These are phyloP conservation scores for Camptophora hylomeconis DNA, from an alignment of 2,329 filamentous ascomycete genomes.

Conservation along the genomic window DNA sequence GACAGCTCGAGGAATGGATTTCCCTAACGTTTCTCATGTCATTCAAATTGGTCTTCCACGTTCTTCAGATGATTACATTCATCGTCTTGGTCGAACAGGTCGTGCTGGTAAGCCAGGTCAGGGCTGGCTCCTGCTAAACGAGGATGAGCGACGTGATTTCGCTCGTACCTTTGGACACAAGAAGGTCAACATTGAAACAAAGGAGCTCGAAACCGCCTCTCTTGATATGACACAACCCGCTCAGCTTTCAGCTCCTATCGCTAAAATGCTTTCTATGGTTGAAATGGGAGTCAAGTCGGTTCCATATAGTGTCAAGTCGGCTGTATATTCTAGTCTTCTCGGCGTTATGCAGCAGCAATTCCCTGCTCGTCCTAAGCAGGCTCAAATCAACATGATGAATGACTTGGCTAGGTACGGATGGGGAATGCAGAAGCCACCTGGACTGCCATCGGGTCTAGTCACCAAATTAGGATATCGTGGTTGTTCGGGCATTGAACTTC, in stretches of 20 bases:
- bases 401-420: slow-evolving; percentile 33
- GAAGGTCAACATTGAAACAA: slow-evolving; percentile 37
- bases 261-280: slow-evolving; percentile 23
- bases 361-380: slow-evolving; percentile 21
- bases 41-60: slow-evolving; percentile 38
- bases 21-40: slow-evolving; percentile 37
- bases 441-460: slow-evolving; percentile 15
- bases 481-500: slow-evolving; percentile 17
- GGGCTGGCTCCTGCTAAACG: slow-evolving; percentile 46
- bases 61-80: slow-evolving; percentile 34
- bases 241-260: slow-evolving; percentile 17
- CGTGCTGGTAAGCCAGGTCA: slow-evolving; percentile 43
- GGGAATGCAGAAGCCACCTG: slow-evolving; percentile 31
- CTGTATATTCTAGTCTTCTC: slow-evolving; percentile 21
- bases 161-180: slow-evolving; percentile 38
- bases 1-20: slow-evolving; percentile 38
- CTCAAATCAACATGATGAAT: slow-evolving; percentile 32
- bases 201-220: slow-evolving; percentile 26
- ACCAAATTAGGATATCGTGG: slow-evolving; percentile 20
- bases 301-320: slow-evolving; percentile 17
- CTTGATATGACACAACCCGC: slow-evolving; percentile 24
- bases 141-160: slow-evolving; percentile 35
- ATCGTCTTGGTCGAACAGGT: slow-evolving; percentile 29
- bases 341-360: slow-evolving; percentile 14
- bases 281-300: slow-evolving; percentile 26